Evolutionary conservation across 306 rosid genomes (phyloP), one percentile per base, ranked within the genome.

Genomic region (Geum urbanum): DNA sequence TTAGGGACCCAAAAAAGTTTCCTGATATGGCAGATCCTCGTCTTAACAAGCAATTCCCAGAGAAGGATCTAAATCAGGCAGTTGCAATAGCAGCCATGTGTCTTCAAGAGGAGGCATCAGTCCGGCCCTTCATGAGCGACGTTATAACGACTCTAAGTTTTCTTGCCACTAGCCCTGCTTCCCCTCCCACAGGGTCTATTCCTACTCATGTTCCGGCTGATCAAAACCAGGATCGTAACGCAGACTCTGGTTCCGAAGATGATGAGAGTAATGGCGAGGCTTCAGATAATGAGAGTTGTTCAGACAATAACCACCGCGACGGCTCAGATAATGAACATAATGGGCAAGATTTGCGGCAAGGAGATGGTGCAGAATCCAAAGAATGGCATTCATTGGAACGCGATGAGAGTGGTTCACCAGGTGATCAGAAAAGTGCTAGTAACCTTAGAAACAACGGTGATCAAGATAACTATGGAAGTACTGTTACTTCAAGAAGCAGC

Each of bases 41-140:
- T 57, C 91, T 92, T 4, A 11, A 71, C 2, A 66, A 77, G 20
- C 14, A 77, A 15, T 88, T 84, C 76, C 96, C 91, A 13, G 96
- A 92, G 50, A 92, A 88, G 73, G 98, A 92, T 79, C 72, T 92
- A 46, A 88, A 92, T 73, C 98, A 92, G 78, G 90, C 86, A 7
- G 98, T 92, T 24, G 98, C 97, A 62, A 82, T 90, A 22, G 90
- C 97, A 24, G 91, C 98, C 43, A 92, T 92, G 98, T 92, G 97
- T 74, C 78, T 92, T 67, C 98, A 92, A 77, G 97, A 92, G 69
- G 97, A 92, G 85, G 65, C 90, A 51, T 79, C 79, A 49, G 98
- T 86, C 0, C 91, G 98, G 61, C 98, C 98, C 54, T 78, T 92
- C 66, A 92, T 92, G 84, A 84, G 85, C 63, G 98, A 92, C 66